Percentiles rank a stretch among this genome's conserved stretches.
phyloP scores from a whole-genome alignment of 1,284 basidiomycete genomes.

The Microbotryum intermedium region DNA sequence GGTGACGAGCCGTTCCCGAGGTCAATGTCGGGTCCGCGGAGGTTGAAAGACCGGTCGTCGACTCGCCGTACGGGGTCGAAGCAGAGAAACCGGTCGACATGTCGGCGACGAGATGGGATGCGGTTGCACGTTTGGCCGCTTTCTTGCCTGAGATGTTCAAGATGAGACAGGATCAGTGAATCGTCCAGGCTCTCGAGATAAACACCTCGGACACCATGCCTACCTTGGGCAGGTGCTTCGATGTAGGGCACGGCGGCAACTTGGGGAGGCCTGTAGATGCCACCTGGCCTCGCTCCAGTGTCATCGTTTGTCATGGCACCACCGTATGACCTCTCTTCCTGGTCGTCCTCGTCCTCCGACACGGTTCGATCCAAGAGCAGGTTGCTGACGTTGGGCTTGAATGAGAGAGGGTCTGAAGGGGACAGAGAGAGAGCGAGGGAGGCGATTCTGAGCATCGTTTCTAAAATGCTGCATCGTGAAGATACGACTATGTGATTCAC shows the following conservation, averaged over 20 bases:
- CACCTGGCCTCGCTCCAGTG: constrained; percentile 40
- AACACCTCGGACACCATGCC: background rate
- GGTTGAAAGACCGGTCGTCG: constrained; percentile 60
- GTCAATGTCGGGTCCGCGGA: constrained; percentile 32
- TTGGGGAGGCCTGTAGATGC: constrained; percentile 83
- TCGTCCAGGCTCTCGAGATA: background rate
- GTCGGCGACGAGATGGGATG: constrained; percentile 31
- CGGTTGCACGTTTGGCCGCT: constrained; percentile 12
- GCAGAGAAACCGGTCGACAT: constrained; percentile 48
- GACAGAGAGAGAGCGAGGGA: background rate
- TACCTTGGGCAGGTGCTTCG: constrained; percentile 49
- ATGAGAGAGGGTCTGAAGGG: constrained; percentile 71
- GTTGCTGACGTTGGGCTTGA: constrained; percentile 68
- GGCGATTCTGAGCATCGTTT: background rate
- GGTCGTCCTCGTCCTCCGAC: constrained; percentile 39
- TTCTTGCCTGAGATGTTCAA: constrained; percentile 38
- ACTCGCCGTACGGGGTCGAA: constrained; percentile 57
- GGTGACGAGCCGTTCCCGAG: constrained; percentile 62
- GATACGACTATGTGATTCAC: no score
- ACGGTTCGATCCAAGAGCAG: constrained; percentile 27
- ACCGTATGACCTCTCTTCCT: constrained; percentile 26
- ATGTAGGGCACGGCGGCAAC: constrained; percentile 86
- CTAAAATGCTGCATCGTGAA: no score
- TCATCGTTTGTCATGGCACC: constrained; percentile 30
- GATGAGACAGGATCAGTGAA: background rate